These are phyloP conservation scores for Botrytis byssoidea DNA, from an alignment of 2,329 filamentous ascomycete genomes.

Conservation along the genomic window DNA sequence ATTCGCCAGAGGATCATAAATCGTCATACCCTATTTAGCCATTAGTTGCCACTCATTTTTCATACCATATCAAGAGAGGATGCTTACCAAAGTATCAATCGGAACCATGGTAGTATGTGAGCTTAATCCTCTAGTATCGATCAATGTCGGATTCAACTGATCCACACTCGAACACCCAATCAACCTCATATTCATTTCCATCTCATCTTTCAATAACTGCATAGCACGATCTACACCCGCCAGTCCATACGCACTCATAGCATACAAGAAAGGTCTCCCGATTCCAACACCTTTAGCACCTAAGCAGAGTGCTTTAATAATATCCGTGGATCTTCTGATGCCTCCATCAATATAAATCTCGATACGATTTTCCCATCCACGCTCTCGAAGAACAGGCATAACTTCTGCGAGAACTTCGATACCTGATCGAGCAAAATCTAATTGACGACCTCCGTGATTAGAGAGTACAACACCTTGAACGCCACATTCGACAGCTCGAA, in stretches of 20 bases:
- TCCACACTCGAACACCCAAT: slow-evolving; percentile 75
- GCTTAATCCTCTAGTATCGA: slow-evolving; percentile 73
- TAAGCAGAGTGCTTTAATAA: slow-evolving; percentile 91
- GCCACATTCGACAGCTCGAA: slow-evolving; percentile 77
- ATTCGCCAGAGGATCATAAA: slow-evolving; percentile 49
- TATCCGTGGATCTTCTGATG: slow-evolving; percentile 84
- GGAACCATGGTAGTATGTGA: slow-evolving; percentile 59
- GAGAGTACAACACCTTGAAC: slow-evolving; percentile 89
- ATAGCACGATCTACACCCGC: slow-evolving; percentile 88
- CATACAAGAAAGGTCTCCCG: slow-evolving; percentile 90
- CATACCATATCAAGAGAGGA: slow-evolving; percentile 8
- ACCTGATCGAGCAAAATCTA: slow-evolving; percentile 86
- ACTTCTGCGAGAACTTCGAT: slow-evolving; percentile 92
- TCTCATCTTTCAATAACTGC: slow-evolving; percentile 89
- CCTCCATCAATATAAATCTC: slow-evolving; percentile 93
- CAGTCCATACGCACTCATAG: slow-evolving; percentile 89
- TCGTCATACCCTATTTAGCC: slow-evolving; percentile 29
- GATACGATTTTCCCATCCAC: slow-evolving; percentile 71
- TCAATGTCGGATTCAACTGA: slow-evolving; percentile 74
- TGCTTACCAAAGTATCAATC: slow-evolving; percentile 54
- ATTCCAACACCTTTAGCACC: slow-evolving; percentile 93
- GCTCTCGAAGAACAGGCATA: slow-evolving; percentile 77
- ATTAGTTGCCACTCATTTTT: slow-evolving; percentile 17
- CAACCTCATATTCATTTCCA: slow-evolving; percentile 98
- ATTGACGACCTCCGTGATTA: slow-evolving; percentile 92